Evolutionary conservation across 2,329 filamentous ascomycete species (phyloP), one percentile per base, ranked within the genome.

Genomic region (Penicillium expansum): DNA sequence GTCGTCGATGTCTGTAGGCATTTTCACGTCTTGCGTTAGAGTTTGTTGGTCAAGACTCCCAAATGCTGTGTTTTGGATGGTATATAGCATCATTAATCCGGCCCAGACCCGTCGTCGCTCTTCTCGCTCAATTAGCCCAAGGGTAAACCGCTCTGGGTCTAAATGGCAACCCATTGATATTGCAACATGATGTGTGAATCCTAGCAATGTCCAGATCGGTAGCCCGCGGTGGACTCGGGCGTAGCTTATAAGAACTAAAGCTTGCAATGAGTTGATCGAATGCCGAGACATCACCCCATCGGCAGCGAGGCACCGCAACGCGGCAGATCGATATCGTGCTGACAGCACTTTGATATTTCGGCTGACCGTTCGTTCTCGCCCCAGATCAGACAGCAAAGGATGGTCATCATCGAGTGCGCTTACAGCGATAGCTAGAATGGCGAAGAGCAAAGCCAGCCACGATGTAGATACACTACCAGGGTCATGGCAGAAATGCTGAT

Each of bases 81-180:
- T 75, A 50, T 75, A 76, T 2, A 77, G 64, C 68, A 76, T 74
- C 66, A 74, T 73, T 8, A 77, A 49, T 0, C 70, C 74, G 4
- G 72, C 68, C 75, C 74, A 77, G 24, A 69, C 70, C 20, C 75
- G 69, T 18, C 75, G 69, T 42, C 75, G 65, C 55, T 76, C 70
- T 58, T 77, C 75, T 13, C 69, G 67, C 60, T 75, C 70, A 6
- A 77, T 65, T 2, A 67, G 56, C 13, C 68, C 68, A 1, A 77
- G 62, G 2, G 60, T 58, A 35, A 77, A 75, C 33, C 68, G 62
- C 20, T 72, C 69, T 10, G 75, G 74, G 44, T 77, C 75, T 13
- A 77, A 63, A 57, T 77, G 75, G 38, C 74, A 76, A 7, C 75
- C 75, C 66, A 77, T 74, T 0, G 70, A 70, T 37, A 76, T 70